These are phyloP conservation scores for Cenchrus americanus DNA, from an alignment of 176 grass and related monocot species.

Conservation along the genomic window DNA sequence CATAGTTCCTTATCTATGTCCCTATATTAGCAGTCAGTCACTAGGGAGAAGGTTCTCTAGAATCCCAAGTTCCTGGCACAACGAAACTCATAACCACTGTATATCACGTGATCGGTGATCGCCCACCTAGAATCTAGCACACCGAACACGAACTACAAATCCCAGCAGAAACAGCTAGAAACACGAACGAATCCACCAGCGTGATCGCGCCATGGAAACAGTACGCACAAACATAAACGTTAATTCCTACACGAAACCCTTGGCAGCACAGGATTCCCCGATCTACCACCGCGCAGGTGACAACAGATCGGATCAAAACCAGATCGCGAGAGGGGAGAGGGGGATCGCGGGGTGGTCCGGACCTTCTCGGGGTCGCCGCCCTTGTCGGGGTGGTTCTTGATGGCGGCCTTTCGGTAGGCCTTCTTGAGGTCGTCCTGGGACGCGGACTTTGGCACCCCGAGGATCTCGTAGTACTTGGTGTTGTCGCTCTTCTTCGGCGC, in stretches of 20 bases:
- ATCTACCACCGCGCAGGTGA: constrained; percentile 21
- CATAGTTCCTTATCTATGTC: not conserved
- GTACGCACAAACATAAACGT: not conserved
- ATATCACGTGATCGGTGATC: not conserved
- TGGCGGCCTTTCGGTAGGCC: constrained; percentile 98
- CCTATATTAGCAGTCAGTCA: not conserved
- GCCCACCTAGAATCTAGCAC: not conserved
- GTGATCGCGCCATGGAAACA: not conserved
- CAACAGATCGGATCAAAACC: constrained; percentile 21
- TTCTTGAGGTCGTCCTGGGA: constrained; percentile 99
- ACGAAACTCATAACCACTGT: not conserved
- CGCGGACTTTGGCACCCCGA: constrained; percentile 85
- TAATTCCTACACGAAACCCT: not conserved
- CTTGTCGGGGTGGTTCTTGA: constrained; percentile 99
- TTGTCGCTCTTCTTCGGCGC: constrained; percentile 97
- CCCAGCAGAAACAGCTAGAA: not conserved
- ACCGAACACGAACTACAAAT: not conserved
- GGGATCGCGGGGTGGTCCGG: not conserved
- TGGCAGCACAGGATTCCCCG: not conserved
- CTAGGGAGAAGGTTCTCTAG: not conserved
- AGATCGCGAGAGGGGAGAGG: not conserved
- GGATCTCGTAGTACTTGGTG: constrained; percentile 98
- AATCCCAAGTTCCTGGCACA: not conserved
- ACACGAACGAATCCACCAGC: not conserved
- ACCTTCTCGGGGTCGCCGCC: constrained; percentile 99